Conservation (phyloP, 208 protist genomes). For the Wallacemonas sp. region DNA sequence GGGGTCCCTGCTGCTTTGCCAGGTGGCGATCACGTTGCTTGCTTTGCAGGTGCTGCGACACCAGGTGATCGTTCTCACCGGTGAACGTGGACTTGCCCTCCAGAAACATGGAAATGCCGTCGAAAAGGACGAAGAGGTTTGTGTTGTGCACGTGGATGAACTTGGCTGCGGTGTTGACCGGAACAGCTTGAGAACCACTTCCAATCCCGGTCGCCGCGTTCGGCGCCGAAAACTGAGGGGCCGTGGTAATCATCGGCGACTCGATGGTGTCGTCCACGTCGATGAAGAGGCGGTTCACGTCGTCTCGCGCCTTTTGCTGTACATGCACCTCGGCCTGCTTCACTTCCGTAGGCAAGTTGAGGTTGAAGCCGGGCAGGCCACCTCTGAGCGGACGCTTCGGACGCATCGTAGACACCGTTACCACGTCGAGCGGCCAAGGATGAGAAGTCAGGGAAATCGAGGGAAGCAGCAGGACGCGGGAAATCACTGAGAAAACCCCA, state of each 20-base stretch:
- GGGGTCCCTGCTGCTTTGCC: not conserved
- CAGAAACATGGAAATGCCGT: constrained; percentile 86
- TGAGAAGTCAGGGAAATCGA: not conserved
- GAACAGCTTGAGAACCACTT: too few species aligned
- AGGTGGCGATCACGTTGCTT: constrained; percentile 1
- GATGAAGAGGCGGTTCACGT: constrained; percentile 75
- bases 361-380: constrained; percentile 35
- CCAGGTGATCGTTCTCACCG: constrained; percentile 44
- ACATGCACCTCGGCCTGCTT: constrained; percentile 56
- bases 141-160: constrained; percentile 91
- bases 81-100: constrained; percentile 76
- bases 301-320: constrained; percentile 57
- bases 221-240: constrained; percentile 9
- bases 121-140: constrained; percentile 85
- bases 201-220: too few species aligned
- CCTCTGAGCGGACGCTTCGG: constrained; percentile 23
- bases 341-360: constrained; percentile 54
- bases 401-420: constrained; percentile 28
- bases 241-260: constrained; percentile 75
- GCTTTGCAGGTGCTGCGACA: constrained; percentile 18
- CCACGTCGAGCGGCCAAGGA: not conserved
- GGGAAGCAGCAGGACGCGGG: constrained; percentile 12
- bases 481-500: constrained; percentile 9
- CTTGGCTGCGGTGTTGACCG: constrained; percentile 30
- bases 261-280: constrained; percentile 69